Conservation (phyloP, 805 yeast genomes). For the Metschnikowia aberdeeniae region DNA sequence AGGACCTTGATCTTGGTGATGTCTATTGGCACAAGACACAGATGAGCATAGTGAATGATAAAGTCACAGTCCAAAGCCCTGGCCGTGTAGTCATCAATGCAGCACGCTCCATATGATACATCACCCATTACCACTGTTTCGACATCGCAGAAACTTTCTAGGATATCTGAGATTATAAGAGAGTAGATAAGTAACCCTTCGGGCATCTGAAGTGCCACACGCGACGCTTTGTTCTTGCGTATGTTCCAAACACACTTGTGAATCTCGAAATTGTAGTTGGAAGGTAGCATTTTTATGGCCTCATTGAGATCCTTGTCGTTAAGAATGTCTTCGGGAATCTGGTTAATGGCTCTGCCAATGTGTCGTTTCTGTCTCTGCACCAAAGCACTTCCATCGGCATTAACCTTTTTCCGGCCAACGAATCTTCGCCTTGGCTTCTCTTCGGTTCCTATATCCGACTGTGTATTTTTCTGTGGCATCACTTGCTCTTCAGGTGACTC, state of each 20-base stretch:
- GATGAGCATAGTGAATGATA: constrained; percentile 94
- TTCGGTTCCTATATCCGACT: background rate
- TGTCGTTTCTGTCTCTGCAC: constrained; percentile 17
- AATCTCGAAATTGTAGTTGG: constrained; percentile 91
- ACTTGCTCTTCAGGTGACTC: background rate
- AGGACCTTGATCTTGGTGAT: constrained; percentile 85
- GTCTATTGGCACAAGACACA: constrained; percentile 94
- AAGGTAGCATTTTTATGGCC: constrained; percentile 77
- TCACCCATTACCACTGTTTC: constrained; percentile 97
- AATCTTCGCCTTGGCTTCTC: constrained; percentile 49
- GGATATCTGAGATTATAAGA: constrained; percentile 81
- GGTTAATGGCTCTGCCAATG: constrained; percentile 67
- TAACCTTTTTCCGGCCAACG: constrained; percentile 41
- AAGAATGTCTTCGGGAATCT: constrained; percentile 82
- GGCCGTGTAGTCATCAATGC: constrained; percentile 96
- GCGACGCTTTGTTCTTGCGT: constrained; percentile 61
- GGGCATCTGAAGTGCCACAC: constrained; percentile 96
- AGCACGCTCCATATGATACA: constrained; percentile 97
- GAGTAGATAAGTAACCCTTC: constrained; percentile 91
- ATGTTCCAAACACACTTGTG: constrained; percentile 96
- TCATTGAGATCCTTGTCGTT: constrained; percentile 77
- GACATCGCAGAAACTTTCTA: constrained; percentile 84
- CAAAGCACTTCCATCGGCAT: constrained; percentile 7
- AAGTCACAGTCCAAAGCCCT: constrained; percentile 89
- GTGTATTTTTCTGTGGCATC: background rate